Percentiles rank a stretch among this genome's conserved stretches.
Conservation (phyloP, 495 filamentous ascomycete genomes). For the Penicillium ochrochloron region DNA sequence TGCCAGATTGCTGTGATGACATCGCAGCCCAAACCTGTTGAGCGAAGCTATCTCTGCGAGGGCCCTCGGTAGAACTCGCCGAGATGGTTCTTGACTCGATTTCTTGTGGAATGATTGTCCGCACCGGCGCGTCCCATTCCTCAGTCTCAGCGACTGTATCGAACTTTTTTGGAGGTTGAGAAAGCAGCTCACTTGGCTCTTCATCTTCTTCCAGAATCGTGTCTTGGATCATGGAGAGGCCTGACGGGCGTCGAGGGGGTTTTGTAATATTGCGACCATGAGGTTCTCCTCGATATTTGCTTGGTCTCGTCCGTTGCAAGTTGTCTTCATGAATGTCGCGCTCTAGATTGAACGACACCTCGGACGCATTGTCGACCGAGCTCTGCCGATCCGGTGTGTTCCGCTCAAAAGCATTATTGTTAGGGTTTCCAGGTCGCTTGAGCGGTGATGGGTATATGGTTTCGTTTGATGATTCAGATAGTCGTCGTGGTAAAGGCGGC, state of each 20-base stretch:
- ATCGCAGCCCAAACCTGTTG: background rate
- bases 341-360: slow-evolving; percentile 46
- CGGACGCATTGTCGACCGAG: slow-evolving; percentile 43
- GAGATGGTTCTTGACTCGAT: slow-evolving; percentile 10
- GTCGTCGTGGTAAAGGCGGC: slow-evolving; percentile 29
- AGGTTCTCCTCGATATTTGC: slow-evolving; percentile 27
- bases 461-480: slow-evolving; percentile 28
- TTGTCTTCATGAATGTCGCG: slow-evolving; percentile 50
- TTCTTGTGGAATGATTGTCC: slow-evolving; percentile 34
- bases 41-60: background rate
- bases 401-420: slow-evolving; percentile 12
- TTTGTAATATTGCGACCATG: slow-evolving; percentile 45
- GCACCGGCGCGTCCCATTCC: slow-evolving; percentile 28
- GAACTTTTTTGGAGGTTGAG: slow-evolving; percentile 8
- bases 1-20: background rate
- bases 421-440: slow-evolving; percentile 25
- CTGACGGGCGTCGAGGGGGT: slow-evolving; percentile 49
- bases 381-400: slow-evolving; percentile 34
- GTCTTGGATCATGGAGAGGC: slow-evolving; percentile 37
- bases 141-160: slow-evolving; percentile 9
- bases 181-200: slow-evolving; percentile 22
- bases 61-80: background rate
- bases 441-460: slow-evolving; percentile 44
- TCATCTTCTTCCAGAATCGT: slow-evolving; percentile 38
- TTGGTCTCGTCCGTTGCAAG: slow-evolving; percentile 41